Evolutionary conservation across 176 grass and related monocot genomes (phyloP), one percentile per base, ranked within the genome.

Genomic region (Zea luxurians): DNA sequence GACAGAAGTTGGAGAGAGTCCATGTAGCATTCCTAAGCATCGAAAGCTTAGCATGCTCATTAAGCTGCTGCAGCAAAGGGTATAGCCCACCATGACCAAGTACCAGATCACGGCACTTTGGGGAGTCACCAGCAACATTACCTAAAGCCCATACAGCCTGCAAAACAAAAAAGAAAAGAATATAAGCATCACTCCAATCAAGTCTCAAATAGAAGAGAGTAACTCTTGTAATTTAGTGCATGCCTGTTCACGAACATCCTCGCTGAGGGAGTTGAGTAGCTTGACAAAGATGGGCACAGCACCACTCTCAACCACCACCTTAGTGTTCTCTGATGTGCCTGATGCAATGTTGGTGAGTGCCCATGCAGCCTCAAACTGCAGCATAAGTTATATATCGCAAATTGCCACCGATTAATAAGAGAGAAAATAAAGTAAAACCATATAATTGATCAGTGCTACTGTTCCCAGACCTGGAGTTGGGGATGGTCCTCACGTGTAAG

Each of bases 11-110:
- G 8, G 94, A 97, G 4, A 97, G 89, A 35, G 94, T 97, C 94
- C 94, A 97, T 48, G 94, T 97, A 50, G 91, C 91, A 49, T 97
- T 97, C 78, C 94, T 93, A 13, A 97, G 89, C 94, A 97, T 97
- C 0, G 94, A 97, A 18, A 97, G 86, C 73, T 93, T 97, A 9
- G 94, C 91, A 35, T 91, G 89, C 68, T 97, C 94, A 48, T 97
- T 97, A 37, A 97, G 89, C 70, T 91, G 94, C 36, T 87, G 91
- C 59, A 97, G 77, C 63, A 97, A 80, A 0, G 94, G 94, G 52
- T 71, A 80, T 41, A 97, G 67, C 18, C 91, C 94, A 53, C 91
- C 82, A 5, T 64, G 84, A 16, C 58, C 82, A 82, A 97, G 91
- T 65, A 97, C 94, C 11, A 97, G 77, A 75, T 97, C 94, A 79